Conservation (phyloP, 495 filamentous ascomycete species). For the Cercophora sp. region DNA sequence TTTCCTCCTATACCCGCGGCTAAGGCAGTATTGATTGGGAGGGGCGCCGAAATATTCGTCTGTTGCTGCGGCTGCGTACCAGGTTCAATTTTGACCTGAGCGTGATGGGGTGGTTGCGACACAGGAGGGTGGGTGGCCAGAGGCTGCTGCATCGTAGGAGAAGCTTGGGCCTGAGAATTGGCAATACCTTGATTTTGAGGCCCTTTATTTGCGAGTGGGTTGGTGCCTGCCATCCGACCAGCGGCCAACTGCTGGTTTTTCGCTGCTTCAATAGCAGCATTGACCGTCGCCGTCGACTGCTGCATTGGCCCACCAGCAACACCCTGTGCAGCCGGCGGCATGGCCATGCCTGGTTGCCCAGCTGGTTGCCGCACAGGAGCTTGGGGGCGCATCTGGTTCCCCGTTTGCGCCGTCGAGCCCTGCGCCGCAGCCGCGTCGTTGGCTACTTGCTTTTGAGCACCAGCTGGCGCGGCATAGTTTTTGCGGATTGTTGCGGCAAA, state of each 20-base stretch:
- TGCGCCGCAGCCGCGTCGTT: slow-evolving; percentile 14
- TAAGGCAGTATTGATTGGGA: slow-evolving; percentile 45
- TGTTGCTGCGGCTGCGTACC: slow-evolving; percentile 3
- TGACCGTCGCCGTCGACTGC: slow-evolving; percentile 36
- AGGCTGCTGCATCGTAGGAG: slow-evolving; percentile 20
- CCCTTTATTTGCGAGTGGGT: too few relatives aligned
- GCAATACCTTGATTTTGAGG: slow-evolving; percentile 10
- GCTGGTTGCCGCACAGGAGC: slow-evolving; percentile 1
- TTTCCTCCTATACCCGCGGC: slow-evolving; percentile 36
- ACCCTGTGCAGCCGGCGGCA: slow-evolving; percentile 5
- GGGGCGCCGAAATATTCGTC: slow-evolving; percentile 17
- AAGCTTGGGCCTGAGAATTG: slow-evolving; percentile 21
- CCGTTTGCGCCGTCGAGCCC: background rate
- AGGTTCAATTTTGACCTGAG: slow-evolving; percentile 7
- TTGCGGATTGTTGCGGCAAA: slow-evolving; percentile 32
- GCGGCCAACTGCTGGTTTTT: slow-evolving; percentile 46
- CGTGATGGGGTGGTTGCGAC: slow-evolving; percentile 21
- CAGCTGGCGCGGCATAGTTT: slow-evolving; percentile 20
- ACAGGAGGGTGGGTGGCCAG: slow-evolving; percentile 15
- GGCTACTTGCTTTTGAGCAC: slow-evolving; percentile 16
- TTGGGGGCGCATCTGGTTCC: slow-evolving; percentile 17
- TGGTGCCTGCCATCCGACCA: slow-evolving; percentile 26
- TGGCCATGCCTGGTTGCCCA: slow-evolving; percentile 4
- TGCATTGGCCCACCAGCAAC: slow-evolving; percentile 17
- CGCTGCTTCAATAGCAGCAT: slow-evolving; percentile 50